Percentiles rank a stretch among this genome's conserved stretches.
phyloP scores from a whole-genome alignment of 345 rosid species.

The Arabidopsis arenosa region DNA sequence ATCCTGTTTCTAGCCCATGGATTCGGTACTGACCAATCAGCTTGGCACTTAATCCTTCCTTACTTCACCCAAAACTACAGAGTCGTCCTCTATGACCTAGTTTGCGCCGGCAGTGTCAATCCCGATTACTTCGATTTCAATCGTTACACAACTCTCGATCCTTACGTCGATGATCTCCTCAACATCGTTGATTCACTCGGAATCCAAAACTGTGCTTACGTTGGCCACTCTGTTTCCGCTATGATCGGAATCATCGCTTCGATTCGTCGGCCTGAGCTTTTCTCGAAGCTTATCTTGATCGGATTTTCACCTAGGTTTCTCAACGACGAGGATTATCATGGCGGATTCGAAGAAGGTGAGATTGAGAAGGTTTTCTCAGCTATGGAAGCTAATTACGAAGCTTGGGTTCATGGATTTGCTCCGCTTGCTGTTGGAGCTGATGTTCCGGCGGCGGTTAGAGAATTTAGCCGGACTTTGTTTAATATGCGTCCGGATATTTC shows the following conservation, averaged over 20 bases:
- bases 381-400: conserved; percentile 81
- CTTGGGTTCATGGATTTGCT: conserved; percentile 81
- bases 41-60: conserved; percentile 86
- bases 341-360: conserved; percentile 70
- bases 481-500: conserved; percentile 93
- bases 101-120: conserved; percentile 86
- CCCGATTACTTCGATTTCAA: conserved; percentile 73
- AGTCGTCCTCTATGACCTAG: conserved; percentile 76
- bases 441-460: conserved; percentile 80
- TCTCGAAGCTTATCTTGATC: conserved; percentile 74
- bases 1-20: conserved; percentile 79
- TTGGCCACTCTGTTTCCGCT: conserved; percentile 92
- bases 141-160: conserved; percentile 71
- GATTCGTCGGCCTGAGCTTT: conserved; percentile 77
- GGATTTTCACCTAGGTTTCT: conserved; percentile 83
- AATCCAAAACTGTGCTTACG: conserved; percentile 63
- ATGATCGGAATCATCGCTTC: conserved; percentile 89
- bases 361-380: conserved; percentile 72
- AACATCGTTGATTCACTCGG: conserved; percentile 71
- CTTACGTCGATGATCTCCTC: conserved; percentile 79
- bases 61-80: conserved; percentile 54
- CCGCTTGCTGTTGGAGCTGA: conserved; percentile 82
- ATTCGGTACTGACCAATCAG: conserved; percentile 85
- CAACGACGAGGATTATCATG: conserved; percentile 73
- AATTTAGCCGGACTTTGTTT: conserved; percentile 83